Conservation (phyloP, 768 basidiomycete genomes). For the Calocybe gangraenosa region DNA sequence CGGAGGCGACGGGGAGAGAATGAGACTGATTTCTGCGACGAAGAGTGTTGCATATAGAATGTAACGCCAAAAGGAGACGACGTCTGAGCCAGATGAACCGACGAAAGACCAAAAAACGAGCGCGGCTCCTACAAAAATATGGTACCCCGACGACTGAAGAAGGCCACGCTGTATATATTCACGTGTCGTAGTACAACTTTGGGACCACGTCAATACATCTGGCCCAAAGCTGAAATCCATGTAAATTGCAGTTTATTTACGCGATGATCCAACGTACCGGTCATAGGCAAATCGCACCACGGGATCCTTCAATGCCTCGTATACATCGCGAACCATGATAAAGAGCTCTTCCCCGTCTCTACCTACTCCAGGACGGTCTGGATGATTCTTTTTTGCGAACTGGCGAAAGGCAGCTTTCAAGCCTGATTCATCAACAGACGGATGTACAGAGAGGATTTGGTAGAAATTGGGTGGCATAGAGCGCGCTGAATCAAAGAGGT, state of each 20-base stretch:
- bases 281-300: constrained; percentile 82
- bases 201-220: constrained; percentile 61
- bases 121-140: constrained; percentile 53
- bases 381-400: constrained; percentile 73
- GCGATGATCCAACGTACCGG: constrained; percentile 39
- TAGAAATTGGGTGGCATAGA: constrained; percentile 72
- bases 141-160: constrained; percentile 57
- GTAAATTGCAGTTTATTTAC: background rate
- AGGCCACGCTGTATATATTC: constrained; percentile 72
- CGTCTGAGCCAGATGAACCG: constrained; percentile 42
- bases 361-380: constrained; percentile 64
- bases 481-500: constrained; percentile 51
- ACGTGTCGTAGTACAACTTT: constrained; percentile 55
- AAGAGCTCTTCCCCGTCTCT: constrained; percentile 58
- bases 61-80: constrained; percentile 76
- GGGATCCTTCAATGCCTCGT: constrained; percentile 76
- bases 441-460: constrained; percentile 60
- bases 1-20: constrained; percentile 60
- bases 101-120: constrained; percentile 64
- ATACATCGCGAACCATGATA: constrained; percentile 67
- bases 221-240: constrained; percentile 70
- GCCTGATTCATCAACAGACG: constrained; percentile 58
- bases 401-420: constrained; percentile 71
- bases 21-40: constrained; percentile 58
- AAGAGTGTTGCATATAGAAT: constrained; percentile 61